phyloP scores from a whole-genome alignment of 306 rosid species.

The Sicyos baderoa region DNA sequence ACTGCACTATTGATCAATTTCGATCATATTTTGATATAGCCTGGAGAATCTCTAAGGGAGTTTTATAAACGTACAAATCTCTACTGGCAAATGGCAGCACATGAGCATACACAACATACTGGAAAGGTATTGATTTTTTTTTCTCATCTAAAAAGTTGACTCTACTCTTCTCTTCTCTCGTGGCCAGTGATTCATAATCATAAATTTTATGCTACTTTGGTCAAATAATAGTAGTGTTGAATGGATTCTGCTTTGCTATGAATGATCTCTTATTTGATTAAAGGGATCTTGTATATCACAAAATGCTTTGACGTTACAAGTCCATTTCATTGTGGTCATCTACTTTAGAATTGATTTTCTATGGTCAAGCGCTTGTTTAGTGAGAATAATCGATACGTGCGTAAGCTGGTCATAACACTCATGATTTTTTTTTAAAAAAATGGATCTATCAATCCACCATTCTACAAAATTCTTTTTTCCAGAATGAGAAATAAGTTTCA shows the following conservation, averaged over 20 bases:
- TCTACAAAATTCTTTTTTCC: background rate
- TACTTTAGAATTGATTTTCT: no score
- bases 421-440: no score
- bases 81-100: slow-evolving; percentile 99
- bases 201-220: background rate
- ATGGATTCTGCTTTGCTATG: background rate
- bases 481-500: background rate
- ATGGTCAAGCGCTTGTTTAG: no score
- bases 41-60: slow-evolving; percentile 80
- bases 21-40: slow-evolving; percentile 37
- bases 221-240: background rate
- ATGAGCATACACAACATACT: slow-evolving; percentile 95
- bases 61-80: slow-evolving; percentile 83
- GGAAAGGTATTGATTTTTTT: slow-evolving; percentile 51
- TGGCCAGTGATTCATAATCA: background rate
- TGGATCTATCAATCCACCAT: background rate
- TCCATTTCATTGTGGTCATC: no score
- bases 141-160: background rate
- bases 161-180: background rate
- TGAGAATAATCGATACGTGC: no score
- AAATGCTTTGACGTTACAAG: no score
- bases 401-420: no score
- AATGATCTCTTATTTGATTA: background rate
- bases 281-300: background rate
- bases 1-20: slow-evolving; percentile 24